Evolutionary conservation across 1,284 basidiomycete species (phyloP).

Genomic region (Athelia sp.): DNA sequence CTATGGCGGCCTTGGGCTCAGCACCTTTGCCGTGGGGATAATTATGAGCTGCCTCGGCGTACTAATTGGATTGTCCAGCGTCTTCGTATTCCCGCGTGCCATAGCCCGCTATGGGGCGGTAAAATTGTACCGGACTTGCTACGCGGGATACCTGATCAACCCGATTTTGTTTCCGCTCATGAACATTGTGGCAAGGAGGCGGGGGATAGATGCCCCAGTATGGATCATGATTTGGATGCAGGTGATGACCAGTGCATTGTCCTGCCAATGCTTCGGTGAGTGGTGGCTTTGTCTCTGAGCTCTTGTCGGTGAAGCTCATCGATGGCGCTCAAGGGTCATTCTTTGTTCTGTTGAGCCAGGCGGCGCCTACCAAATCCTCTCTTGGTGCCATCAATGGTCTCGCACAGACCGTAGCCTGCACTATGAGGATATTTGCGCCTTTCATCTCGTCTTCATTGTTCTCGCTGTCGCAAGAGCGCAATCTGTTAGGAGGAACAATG

Average conservation of each 20-base stretch:
- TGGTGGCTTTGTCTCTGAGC: background rate
- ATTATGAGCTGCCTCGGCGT: conserved; percentile 27
- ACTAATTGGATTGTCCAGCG: conserved; percentile 25
- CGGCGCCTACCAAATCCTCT: conserved; percentile 24
- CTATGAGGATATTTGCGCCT: conserved; percentile 46
- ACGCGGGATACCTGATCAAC: conserved; percentile 15
- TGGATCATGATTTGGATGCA: conserved; percentile 23
- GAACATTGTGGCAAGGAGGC: conserved; percentile 19
- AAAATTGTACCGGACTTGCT: conserved; percentile 6
- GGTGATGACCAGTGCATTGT: conserved; percentile 16
- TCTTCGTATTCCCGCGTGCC: conserved; percentile 20
- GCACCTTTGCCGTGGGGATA: conserved; percentile 28
- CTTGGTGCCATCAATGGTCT: conserved; percentile 50
- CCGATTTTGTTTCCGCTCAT: conserved; percentile 23
- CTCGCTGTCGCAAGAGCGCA: conserved; percentile 23
- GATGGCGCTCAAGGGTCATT: conserved; percentile 12
- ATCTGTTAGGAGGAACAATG: conserved; percentile 23
- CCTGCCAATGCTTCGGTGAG: conserved; percentile 26
- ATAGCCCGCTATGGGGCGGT: conserved; percentile 11
- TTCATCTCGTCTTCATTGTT: conserved; percentile 28
- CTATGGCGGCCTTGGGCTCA: conserved; percentile 31
- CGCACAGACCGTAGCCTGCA: conserved; percentile 45
- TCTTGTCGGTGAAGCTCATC: background rate
- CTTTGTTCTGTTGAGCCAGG: conserved; percentile 23
- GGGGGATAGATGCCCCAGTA: conserved; percentile 22